A percentile compares a stretch with the other conserved stretches of the same genome.
These are phyloP conservation scores for Vicia faba DNA, from an alignment of 306 rosid genomes.

Conservation along the genomic window DNA sequence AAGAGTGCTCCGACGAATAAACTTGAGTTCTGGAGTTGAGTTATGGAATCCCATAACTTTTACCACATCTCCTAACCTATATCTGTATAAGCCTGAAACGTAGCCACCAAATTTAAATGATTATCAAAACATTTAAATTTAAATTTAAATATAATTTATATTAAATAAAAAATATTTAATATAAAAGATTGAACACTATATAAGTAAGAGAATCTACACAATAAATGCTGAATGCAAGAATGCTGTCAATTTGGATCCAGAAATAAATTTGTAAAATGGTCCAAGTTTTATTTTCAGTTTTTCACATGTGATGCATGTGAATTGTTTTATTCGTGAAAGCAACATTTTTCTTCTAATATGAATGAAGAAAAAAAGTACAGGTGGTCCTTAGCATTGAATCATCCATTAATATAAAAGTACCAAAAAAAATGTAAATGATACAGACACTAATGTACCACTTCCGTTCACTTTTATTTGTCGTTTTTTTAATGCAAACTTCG, in stretches of 20 bases:
- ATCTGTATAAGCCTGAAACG: conserved; percentile 76
- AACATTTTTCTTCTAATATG: conserved; percentile 1
- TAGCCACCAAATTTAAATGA: not conserved
- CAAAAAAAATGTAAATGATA: not conserved
- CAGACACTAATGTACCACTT: not conserved
- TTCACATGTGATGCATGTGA: conserved; percentile 5
- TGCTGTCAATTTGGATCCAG: too few relatives aligned
- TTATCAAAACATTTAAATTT: too few relatives aligned
- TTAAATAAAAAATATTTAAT: too few relatives aligned
- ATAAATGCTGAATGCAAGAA: too few relatives aligned
- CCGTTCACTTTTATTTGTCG: not conserved
- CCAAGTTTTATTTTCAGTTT: not conserved
- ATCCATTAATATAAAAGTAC: not conserved
- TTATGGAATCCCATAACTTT: conserved; percentile 84
- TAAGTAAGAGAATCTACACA: too few relatives aligned
- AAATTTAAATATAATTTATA: too few relatives aligned
- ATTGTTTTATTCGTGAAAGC: not conserved
- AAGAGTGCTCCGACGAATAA: conserved; percentile 68
- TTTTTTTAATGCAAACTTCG: too few relatives aligned
- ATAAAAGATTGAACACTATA: too few relatives aligned
- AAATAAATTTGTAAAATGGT: too few relatives aligned
- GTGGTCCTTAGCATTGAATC: conserved; percentile 10
- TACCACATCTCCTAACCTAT: conserved; percentile 82
- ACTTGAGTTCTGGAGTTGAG: conserved; percentile 81
- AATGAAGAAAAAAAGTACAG: not conserved